Evolutionary conservation across 192 early-diverging fungal genomes (phyloP), one percentile per base, ranked within the genome.

Genomic region (Podila horticola): DNA sequence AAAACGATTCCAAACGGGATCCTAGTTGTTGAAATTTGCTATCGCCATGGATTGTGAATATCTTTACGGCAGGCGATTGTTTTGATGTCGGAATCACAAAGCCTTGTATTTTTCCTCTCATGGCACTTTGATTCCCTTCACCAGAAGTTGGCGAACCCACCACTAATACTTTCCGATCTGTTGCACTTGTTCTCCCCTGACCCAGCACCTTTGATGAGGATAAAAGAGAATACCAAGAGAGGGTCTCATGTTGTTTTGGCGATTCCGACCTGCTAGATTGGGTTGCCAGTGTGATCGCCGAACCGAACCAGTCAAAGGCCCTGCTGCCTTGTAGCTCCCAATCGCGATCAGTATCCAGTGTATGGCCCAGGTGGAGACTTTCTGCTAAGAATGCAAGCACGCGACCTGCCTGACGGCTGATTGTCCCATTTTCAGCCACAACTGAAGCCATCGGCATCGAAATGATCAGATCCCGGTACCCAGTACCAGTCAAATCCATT

Each of bases 401-500:
- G 19, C 58, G 67, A 10, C 77, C 77, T 26, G 77, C 71, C 20
- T 81, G 77, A 5, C 48, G 52, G 1, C 34, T 57, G 10, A 69
- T 64, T 62, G 28, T 12, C 7, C 20, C 5, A 38, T 48, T 1
- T 49, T 33, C 28, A 15, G 31, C 17, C 45, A 28, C 81, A 31
- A 62, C 67, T 58, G 55, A 58, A 11, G 66, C 63, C 59, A 87
- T 84, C 1, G 94, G 93, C 58, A 91, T 91, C 9, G 91, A 93
- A 24, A 94, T 74, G 0, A 94, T 48, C 29, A 95, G 74, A 74
- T 95, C 94, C n/a, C 66, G 75, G 34, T 69, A 87, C 5, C 91
- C 91, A 66, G 93, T 87, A 55, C 86, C 85, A 61, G 92, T 84
- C 38, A 94, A 50, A 79, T 95, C 93, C 51, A 88, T 67, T 7